Base-by-base conservation (phyloP, 169 alveolate species). In the Cryptosporidium andersoni region DNA sequence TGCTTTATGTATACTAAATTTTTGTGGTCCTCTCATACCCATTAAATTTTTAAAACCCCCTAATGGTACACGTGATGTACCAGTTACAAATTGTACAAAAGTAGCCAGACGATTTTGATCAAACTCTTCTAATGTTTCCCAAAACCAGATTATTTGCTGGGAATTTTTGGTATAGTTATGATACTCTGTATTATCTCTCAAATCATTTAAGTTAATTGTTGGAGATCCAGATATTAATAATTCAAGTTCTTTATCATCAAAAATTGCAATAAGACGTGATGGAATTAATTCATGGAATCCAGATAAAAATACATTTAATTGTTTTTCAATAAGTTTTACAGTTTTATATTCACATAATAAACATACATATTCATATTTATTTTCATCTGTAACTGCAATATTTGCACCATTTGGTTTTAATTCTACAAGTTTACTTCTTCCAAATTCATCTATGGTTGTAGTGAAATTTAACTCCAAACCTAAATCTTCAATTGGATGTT, bases 21-120 rank as follows among this genome's bases (percentile, higher is more conserved):
- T 96, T 92, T 98, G 97, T 34, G 98, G 98, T 37, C 99, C 99
- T 39, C 99, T 91, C 98, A 98, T 98, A 66, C 99, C 99, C 94
- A 94, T 95, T 62, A 98, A 92, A 42, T 95, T 93, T 90, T 93
- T 93, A 92, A 98, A 98, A 66, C 99, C 99, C 60, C 98, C 99
- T 43, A 98, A 82, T 42, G 99, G 99, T 12, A 98, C 99, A 88
- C 96, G 95, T 7, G 97, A 89, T n/a, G 92, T 92, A 65, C 99
- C 99, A n/a, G 99, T 97, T 8, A 95, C 98, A 85, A 97, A 97
- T 89, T 96, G 96, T 45, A 95, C 89, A 92, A 96, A 96, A 47
- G 97, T 96, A 4, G 99, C 99, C 64, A 94, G 94, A 81, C 95
- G 94, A 81, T 93, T 94, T 85, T 95, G 97, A 81, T 95, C 98